These are phyloP conservation scores for Cyamopsis tetragonoloba DNA, from an alignment of 306 rosid genomes.

Conservation along the genomic window DNA sequence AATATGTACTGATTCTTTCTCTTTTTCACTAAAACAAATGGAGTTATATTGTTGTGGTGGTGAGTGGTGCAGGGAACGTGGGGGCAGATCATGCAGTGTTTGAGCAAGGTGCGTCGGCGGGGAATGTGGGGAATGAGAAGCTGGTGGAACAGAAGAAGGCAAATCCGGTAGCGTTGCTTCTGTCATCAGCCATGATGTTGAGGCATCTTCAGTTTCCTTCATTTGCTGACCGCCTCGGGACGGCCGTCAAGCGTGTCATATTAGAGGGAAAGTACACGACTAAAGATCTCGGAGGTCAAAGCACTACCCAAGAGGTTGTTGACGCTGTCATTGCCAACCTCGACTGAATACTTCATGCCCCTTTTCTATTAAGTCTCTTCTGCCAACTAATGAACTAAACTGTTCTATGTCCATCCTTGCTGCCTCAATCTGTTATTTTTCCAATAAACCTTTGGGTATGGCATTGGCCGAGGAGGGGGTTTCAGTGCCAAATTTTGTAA, in stretches of 20 bases:
- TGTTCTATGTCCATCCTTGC: not conserved
- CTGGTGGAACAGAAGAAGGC: conserved; percentile 53
- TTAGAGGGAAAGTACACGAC: conserved; percentile 51
- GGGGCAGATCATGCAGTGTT: conserved; percentile 82
- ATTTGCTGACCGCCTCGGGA: conserved; percentile 78
- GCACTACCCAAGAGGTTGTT: conserved; percentile 59
- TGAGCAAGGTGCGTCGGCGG: conserved; percentile 63
- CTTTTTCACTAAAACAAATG: too few relatives aligned
- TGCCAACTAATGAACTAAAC: too few relatives aligned
- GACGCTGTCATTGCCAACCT: conserved; percentile 69
- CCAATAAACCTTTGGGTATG: not conserved
- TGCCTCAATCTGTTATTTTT: not conserved
- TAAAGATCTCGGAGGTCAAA: conserved; percentile 73
- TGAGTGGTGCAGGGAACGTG: conserved; percentile 70
- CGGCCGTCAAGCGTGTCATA: conserved; percentile 68
- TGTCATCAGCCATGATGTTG: conserved; percentile 86
- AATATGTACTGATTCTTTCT: too few relatives aligned
- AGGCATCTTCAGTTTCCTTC: conserved; percentile 87
- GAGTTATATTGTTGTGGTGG: too few relatives aligned
- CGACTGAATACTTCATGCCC: conserved; percentile 16
- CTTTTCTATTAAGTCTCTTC: not conserved
- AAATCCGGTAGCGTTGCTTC: conserved; percentile 77
- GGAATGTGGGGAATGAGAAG: conserved; percentile 58
- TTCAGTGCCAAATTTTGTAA: not conserved
- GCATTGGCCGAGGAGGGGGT: too few relatives aligned